Evolutionary conservation across 345 rosid genomes (phyloP).

Genomic region (Pistacia atlantica): DNA sequence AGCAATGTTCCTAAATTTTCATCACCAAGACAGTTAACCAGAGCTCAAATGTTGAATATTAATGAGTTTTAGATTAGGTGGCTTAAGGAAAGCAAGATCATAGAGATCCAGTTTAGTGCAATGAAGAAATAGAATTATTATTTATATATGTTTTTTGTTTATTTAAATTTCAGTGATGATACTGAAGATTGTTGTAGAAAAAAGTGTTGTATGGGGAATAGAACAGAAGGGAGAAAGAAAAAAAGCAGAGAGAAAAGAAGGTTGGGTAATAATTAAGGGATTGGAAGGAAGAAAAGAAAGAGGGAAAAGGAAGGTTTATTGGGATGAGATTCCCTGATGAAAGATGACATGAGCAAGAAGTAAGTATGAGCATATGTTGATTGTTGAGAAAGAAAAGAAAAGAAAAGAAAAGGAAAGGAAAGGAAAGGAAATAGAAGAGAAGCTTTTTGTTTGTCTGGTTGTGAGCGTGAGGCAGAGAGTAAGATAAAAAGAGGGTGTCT

Average conservation of each 20-base stretch:
- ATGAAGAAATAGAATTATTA: not conserved
- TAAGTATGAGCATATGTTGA: too few species aligned
- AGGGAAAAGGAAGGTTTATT: constrained; percentile 43
- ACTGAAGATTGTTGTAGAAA: constrained; percentile 21
- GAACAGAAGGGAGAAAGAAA: constrained; percentile 26
- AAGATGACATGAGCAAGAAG: constrained; percentile 46
- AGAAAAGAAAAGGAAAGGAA: constrained; percentile 17
- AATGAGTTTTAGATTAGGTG: too few species aligned
- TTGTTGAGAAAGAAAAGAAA: constrained; percentile 20
- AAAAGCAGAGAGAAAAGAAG: constrained; percentile 42
- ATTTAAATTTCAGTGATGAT: not conserved
- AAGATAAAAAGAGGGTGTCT: constrained; percentile 35
- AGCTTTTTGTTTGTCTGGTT: constrained; percentile 60
- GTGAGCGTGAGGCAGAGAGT: constrained; percentile 21
- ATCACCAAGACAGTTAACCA: not conserved
- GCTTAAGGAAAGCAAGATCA: too few species aligned
- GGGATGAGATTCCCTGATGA: constrained; percentile 53
- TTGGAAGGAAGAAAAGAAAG: constrained; percentile 35
- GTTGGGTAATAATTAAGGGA: constrained; percentile 40
- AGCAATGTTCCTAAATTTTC: constrained; percentile 10
- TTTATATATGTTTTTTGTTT: not conserved
- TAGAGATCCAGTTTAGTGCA: not conserved
- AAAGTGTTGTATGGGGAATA: constrained; percentile 31
- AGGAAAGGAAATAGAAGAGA: constrained; percentile 34
- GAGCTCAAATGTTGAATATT: not conserved